phyloP scores from a whole-genome alignment of 352 stramenopile genomes.

The Phytophthora sansomeana region DNA sequence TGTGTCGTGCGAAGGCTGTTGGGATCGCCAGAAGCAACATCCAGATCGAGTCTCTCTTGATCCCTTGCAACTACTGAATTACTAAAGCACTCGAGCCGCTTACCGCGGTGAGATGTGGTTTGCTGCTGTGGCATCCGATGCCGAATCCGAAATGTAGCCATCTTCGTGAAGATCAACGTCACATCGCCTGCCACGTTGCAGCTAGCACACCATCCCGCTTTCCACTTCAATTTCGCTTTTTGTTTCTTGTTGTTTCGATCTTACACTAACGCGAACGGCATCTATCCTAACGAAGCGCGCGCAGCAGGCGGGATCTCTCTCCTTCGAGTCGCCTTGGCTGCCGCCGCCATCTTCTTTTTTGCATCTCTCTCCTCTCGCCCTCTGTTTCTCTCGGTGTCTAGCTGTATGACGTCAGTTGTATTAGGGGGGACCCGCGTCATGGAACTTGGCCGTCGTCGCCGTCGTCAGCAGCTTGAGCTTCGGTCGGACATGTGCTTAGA shows the following conservation, averaged over 20 bases:
- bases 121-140: too few relatives aligned
- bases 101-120: too few relatives aligned
- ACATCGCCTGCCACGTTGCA: neutral
- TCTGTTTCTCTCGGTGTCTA: constrained; percentile 23
- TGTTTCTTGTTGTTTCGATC: constrained; percentile 38
- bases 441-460: constrained; percentile 22
- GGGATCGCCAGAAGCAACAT: neutral
- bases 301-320: constrained; percentile 34
- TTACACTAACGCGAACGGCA: constrained; percentile 43
- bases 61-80: too few relatives aligned
- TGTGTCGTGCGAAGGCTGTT: neutral
- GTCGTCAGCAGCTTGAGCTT: constrained; percentile 33
- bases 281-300: constrained; percentile 50
- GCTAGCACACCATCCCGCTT: neutral
- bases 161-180: neutral
- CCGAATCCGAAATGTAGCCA: neutral
- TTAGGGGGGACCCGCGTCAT: constrained; percentile 11
- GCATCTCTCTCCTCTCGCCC: constrained; percentile 20
- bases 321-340: constrained; percentile 25
- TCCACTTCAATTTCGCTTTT: constrained; percentile 7
- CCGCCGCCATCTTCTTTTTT: constrained; percentile 31
- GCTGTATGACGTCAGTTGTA: constrained; percentile 32
- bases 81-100: too few relatives aligned
- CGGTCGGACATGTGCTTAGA: constrained; percentile 33
- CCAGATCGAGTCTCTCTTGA: neutral